Conservation (phyloP, 148 eudicot species). For the Nepenthes gracilis region DNA sequence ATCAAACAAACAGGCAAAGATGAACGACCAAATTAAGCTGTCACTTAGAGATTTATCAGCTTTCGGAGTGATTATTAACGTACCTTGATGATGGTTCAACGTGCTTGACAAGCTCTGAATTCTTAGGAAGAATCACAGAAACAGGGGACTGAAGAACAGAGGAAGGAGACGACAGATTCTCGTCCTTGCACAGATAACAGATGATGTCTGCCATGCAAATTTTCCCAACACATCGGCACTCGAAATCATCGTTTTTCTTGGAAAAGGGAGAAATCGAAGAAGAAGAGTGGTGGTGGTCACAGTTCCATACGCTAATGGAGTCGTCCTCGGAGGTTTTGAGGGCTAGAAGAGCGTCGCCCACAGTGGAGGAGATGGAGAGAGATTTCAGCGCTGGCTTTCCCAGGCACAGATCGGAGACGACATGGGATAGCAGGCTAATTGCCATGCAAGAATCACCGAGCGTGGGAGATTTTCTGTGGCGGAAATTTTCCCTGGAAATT, state of each 20-base stretch:
- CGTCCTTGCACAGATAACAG: conserved; percentile 44
- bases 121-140: conserved; percentile 28
- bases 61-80: neutral
- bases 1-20: no score
- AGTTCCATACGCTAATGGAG: conserved; percentile 64
- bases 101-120: conserved; percentile 32
- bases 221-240: conserved; percentile 60
- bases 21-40: no score
- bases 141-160: conserved; percentile 61
- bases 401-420: conserved; percentile 72
- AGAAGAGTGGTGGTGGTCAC: conserved; percentile 8
- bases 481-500: neutral
- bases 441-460: conserved; percentile 49
- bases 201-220: conserved; percentile 68
- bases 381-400: conserved; percentile 80
- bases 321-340: conserved; percentile 42
- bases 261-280: neutral
- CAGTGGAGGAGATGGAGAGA: conserved; percentile 39
- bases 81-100: conserved; percentile 64
- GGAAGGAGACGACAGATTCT: conserved; percentile 35
- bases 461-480: neutral
- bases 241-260: neutral
- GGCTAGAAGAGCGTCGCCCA: conserved; percentile 48
- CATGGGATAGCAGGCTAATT: conserved; percentile 42
- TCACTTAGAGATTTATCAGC: no score